These are phyloP conservation scores for Coprinopsis marcescibilis DNA, from an alignment of 768 basidiomycete genomes.

Conservation along the genomic window DNA sequence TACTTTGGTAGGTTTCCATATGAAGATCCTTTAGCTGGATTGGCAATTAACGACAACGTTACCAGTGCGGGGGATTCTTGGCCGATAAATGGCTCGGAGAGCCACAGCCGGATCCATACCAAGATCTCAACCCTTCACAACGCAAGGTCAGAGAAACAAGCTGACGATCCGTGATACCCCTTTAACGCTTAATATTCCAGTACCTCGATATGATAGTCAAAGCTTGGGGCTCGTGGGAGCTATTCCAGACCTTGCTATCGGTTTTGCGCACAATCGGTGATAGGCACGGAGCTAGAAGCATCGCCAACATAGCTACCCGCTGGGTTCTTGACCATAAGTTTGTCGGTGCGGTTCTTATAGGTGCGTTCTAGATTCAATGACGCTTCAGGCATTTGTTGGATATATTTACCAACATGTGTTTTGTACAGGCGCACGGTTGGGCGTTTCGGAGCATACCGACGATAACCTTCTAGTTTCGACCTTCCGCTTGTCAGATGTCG, in stretches of 20 bases:
- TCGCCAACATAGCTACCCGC: conserved; percentile 71
- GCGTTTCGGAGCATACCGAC: conserved; percentile 63
- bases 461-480: conserved; percentile 61
- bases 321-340: conserved; percentile 75
- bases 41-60: not conserved
- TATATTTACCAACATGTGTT: not conserved
- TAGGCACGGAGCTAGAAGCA: conserved; percentile 56
- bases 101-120: conserved; percentile 66
- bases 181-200: conserved; percentile 28
- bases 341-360: conserved; percentile 74
- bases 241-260: conserved; percentile 60
- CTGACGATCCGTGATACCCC: not conserved
- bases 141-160: conserved; percentile 48
- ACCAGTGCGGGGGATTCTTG: conserved; percentile 75
- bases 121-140: conserved; percentile 69
- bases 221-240: conserved; percentile 70
- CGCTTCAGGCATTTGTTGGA: conserved; percentile 1
- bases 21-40: not conserved
- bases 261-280: conserved; percentile 57
- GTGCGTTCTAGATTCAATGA: conserved; percentile 26
- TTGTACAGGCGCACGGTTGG: conserved; percentile 57
- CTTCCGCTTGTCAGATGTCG: conserved; percentile 48
- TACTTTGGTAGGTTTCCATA: conserved; percentile 47
- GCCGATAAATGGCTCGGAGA: conserved; percentile 64
- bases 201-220: conserved; percentile 77